phyloP scores from a whole-genome alignment of 805 yeast species.

The Pichia heedii region DNA sequence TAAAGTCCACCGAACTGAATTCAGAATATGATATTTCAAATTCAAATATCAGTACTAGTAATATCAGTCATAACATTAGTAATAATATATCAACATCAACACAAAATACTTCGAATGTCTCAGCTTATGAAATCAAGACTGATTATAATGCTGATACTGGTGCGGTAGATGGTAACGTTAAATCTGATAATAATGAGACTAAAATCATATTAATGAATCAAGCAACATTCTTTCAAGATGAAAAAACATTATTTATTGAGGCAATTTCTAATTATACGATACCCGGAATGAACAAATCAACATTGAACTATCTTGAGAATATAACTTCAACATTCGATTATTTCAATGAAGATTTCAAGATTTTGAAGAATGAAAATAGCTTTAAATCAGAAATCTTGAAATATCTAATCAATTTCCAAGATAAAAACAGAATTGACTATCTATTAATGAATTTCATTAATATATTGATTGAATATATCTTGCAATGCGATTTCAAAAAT shows the following conservation, averaged over 20 bases:
- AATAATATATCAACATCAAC: slow-evolving; percentile 2
- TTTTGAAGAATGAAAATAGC: slow-evolving; percentile 22
- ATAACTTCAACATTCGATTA: slow-evolving; percentile 26
- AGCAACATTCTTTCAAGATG: slow-evolving; percentile 27
- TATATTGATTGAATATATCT: slow-evolving; percentile 24
- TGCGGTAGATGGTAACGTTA: no score
- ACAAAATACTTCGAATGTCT: slow-evolving; percentile 1
- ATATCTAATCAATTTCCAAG: slow-evolving; percentile 35
- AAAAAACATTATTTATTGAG: slow-evolving; percentile 33
- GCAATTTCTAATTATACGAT: slow-evolving; percentile 26
- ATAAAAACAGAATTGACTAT: slow-evolving; percentile 39
- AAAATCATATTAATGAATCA: slow-evolving; percentile 23
- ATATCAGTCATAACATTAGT: background rate
- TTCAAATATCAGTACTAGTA: background rate
- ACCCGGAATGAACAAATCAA: slow-evolving; percentile 26
- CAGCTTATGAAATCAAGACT: background rate
- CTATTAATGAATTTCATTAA: slow-evolving; percentile 36
- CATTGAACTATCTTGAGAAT: slow-evolving; percentile 28
- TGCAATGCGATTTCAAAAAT: slow-evolving; percentile 11
- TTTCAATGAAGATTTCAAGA: slow-evolving; percentile 17
- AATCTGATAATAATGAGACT: background rate
- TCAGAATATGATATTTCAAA: background rate
- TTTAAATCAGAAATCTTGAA: slow-evolving; percentile 30
- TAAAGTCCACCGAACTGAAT: slow-evolving; percentile 6
- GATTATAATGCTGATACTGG: background rate